Evolutionary conservation across 306 rosid species (phyloP).

Genomic region (Vigna mungo): DNA sequence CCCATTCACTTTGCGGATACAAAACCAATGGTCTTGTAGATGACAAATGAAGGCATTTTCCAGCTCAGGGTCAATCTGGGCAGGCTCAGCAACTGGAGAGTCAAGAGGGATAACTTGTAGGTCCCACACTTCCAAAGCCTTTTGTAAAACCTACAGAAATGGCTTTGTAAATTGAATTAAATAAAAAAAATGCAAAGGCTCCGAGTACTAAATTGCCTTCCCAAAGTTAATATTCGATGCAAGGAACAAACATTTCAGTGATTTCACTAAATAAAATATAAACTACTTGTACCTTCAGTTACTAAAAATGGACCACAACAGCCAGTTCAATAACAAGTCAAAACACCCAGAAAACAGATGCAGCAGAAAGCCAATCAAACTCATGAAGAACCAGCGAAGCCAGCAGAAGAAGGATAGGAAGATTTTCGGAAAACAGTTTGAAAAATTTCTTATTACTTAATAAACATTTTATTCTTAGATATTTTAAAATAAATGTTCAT

Average conservation of each 20-base stretch:
- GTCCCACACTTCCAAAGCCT: conserved; percentile 98
- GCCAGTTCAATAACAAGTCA: not conserved
- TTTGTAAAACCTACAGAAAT: conserved; percentile 84
- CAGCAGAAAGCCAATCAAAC: not conserved
- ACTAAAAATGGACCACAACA: not conserved
- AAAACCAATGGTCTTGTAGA: conserved; percentile 97
- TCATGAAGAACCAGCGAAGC: not conserved
- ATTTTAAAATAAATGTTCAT: not conserved
- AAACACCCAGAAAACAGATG: not conserved
- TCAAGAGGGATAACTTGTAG: conserved; percentile 96
- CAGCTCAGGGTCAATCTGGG: conserved; percentile 95
- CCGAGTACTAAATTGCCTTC: conserved; percentile 21
- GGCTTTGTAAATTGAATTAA: conserved; percentile 30
- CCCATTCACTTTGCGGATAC: conserved; percentile 89
- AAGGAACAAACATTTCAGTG: conserved; percentile 17
- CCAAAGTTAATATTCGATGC: not conserved
- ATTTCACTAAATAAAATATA: not conserved
- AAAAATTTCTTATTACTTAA: not conserved
- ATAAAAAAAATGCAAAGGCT: conserved; percentile 19
- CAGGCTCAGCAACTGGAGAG: conserved; percentile 96
- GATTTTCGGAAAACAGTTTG: not conserved
- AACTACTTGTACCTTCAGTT: not conserved
- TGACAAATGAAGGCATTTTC: conserved; percentile 96
- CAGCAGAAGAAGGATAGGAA: not conserved
- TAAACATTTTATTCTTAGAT: not conserved